phyloP scores from a whole-genome alignment of 2,329 filamentous ascomycete species.

The Talaromyces sp. region DNA sequence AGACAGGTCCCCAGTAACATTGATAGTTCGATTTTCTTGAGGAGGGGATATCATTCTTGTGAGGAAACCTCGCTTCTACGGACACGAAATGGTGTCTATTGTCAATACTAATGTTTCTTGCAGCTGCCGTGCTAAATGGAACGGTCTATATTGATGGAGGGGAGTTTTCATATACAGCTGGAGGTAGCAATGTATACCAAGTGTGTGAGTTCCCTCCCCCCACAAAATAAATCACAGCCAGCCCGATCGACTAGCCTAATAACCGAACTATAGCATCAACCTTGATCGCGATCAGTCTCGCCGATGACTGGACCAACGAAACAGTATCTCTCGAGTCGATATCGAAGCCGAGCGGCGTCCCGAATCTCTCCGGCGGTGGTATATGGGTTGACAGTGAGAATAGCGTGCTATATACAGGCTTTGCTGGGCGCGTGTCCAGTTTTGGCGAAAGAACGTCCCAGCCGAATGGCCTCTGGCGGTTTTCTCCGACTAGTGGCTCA shows the following conservation, averaged over 20 bases:
- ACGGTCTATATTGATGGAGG: not conserved
- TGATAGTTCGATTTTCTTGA: not conserved
- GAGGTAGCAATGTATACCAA: not conserved
- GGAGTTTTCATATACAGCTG: not conserved
- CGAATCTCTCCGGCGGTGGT: not conserved
- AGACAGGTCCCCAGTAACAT: not conserved
- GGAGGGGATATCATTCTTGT: not conserved
- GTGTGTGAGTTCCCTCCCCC: not conserved
- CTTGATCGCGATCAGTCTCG: not conserved
- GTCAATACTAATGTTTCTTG: not conserved
- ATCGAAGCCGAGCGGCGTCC: not conserved
- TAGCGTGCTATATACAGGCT: not conserved
- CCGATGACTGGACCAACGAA: not conserved
- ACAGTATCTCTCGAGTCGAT: not conserved
- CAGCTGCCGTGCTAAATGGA: not conserved
- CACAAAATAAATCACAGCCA: not conserved
- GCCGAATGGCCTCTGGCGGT: not conserved
- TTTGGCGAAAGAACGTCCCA: not conserved
- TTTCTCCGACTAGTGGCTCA: not conserved
- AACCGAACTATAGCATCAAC: not conserved
- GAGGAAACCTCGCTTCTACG: not conserved
- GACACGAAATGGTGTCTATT: not conserved
- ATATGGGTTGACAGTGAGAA: not conserved
- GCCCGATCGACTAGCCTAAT: not conserved
- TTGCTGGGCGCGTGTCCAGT: not conserved